phyloP scores from a whole-genome alignment of 2,329 filamentous ascomycete species.

The Beauveria bassiana region DNA sequence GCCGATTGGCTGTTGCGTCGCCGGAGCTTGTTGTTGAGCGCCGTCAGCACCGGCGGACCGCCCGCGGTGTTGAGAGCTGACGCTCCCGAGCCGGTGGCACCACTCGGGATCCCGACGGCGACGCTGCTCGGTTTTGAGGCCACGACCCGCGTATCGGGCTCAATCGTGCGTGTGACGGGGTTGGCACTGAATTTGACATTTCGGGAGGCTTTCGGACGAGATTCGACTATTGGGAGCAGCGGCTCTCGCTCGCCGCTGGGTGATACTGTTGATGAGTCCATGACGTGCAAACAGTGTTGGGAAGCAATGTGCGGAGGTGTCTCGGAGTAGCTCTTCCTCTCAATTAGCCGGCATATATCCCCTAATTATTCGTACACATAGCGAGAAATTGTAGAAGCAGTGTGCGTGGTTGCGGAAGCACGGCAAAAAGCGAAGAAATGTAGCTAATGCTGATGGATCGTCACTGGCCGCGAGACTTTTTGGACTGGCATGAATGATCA shows the following conservation, averaged over 20 bases:
- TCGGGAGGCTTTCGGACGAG: conserved; percentile 41
- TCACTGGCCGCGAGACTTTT: conserved; percentile 8
- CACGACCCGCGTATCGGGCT: conserved; percentile 32
- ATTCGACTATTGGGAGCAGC: conserved; percentile 24
- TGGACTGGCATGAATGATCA: not conserved
- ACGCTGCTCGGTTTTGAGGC: conserved; percentile 18
- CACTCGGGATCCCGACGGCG: conserved; percentile 13
- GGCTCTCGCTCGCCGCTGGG: conserved; percentile 26
- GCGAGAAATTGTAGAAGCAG: not conserved
- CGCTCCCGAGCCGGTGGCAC: conserved; percentile 25
- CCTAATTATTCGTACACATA: conserved; percentile 9
- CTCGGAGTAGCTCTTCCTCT: not conserved
- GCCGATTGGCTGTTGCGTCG: conserved; percentile 74
- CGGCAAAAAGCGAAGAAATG: not conserved
- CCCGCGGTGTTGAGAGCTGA: conserved; percentile 22
- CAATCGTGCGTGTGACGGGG: conserved; percentile 54
- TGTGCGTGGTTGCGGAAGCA: not conserved
- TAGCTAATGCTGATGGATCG: conserved; percentile 1
- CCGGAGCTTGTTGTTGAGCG: conserved; percentile 79
- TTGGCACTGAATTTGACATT: conserved; percentile 74
- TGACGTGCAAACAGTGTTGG: not conserved
- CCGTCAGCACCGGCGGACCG: conserved; percentile 51
- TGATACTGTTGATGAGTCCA: conserved; percentile 8
- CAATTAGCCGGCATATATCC: not conserved
- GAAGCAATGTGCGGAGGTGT: not conserved